Evolutionary conservation across 495 filamentous ascomycete species (phyloP).

Genomic region (Rhypophila decipiens): DNA sequence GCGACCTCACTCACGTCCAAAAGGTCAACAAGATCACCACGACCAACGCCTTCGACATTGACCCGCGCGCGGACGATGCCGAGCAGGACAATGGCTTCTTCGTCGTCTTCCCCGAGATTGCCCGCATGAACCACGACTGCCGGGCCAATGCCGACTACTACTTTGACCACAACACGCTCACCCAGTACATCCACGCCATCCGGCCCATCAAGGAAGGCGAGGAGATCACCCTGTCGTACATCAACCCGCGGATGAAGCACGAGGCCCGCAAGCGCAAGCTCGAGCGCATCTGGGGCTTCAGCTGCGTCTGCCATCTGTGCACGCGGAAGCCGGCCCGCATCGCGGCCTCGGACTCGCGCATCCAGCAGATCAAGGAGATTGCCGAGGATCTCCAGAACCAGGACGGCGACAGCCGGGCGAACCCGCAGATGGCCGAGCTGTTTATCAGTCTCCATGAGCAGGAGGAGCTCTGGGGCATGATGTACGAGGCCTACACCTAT

Average conservation of each 20-base stretch:
- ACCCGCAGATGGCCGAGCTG: slow-evolving; percentile 29
- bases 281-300: slow-evolving; percentile 32
- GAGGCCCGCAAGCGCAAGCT: slow-evolving; percentile 19
- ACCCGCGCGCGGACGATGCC: slow-evolving; percentile 15
- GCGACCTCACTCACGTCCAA: slow-evolving; percentile 5
- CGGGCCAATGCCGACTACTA: slow-evolving; percentile 39
- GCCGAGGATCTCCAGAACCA: slow-evolving; percentile 22
- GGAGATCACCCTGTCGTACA: slow-evolving; percentile 36
- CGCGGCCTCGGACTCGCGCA: slow-evolving; percentile 27
- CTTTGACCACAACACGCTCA: slow-evolving; percentile 26
- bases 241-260: slow-evolving; percentile 28
- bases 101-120: slow-evolving; percentile 28
- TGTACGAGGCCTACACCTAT: slow-evolving; percentile 32
- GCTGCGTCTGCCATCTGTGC: slow-evolving; percentile 31
- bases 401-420: slow-evolving; percentile 16
- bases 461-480: slow-evolving; percentile 26
- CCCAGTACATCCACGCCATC: slow-evolving; percentile 31
- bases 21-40: slow-evolving; percentile 19
- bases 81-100: slow-evolving; percentile 20
- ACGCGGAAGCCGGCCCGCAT: slow-evolving; percentile 10
- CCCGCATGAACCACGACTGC: slow-evolving; percentile 41
- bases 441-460: slow-evolving; percentile 30
- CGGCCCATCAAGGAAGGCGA: slow-evolving; percentile 28
- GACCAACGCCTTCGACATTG: slow-evolving; percentile 32
- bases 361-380: slow-evolving; percentile 24